Evolutionary conservation across 75 land plant genomes (phyloP).

Genomic region (Pinus tabuliformis): DNA sequence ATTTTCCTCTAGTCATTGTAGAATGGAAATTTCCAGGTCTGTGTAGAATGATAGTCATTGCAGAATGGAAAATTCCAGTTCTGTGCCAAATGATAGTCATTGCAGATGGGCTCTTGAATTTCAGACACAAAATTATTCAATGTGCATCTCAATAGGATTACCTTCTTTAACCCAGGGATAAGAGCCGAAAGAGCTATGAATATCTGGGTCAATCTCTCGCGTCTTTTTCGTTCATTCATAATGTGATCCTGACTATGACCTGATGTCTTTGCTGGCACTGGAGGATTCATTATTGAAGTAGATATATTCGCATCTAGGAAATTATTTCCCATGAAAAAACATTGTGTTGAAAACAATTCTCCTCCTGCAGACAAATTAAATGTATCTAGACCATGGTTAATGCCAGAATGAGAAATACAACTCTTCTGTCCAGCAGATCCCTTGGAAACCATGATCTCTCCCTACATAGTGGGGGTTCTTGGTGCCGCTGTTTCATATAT

Average conservation of each 20-base stretch:
- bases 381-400: not conserved
- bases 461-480: not conserved
- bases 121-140: not conserved
- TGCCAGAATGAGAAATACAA: not conserved
- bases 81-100: not conserved
- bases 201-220: slow-evolving; percentile 90
- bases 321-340: not conserved
- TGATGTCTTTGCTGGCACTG: not conserved
- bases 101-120: not conserved
- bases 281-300: not conserved
- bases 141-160: slow-evolving; percentile 5
- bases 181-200: slow-evolving; percentile 87
- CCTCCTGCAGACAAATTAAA: not conserved
- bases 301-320: not conserved
- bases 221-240: slow-evolving; percentile 81
- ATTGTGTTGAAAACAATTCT: not conserved
- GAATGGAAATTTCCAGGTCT: too few relatives aligned
- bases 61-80: too few relatives aligned
- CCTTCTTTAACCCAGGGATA: slow-evolving; percentile 86
- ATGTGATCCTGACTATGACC: slow-evolving; percentile 53
- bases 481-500: slow-evolving; percentile 5
- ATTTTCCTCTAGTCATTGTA: too few relatives aligned
- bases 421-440: not conserved
- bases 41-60: too few relatives aligned
- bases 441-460: slow-evolving; percentile 1